phyloP scores from a whole-genome alignment of 176 grass and related monocot genomes.

The Ensete glaucum region DNA sequence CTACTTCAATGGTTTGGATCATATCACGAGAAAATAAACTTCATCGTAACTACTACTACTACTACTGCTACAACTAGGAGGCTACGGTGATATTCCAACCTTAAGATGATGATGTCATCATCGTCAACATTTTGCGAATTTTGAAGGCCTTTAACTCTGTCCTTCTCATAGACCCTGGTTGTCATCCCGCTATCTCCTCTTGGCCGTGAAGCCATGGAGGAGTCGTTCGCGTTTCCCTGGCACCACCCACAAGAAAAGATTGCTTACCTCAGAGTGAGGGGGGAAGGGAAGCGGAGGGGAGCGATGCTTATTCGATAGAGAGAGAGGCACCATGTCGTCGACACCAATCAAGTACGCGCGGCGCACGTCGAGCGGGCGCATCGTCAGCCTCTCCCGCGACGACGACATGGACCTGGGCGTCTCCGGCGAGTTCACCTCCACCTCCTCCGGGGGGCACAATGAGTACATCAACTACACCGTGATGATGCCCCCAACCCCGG shows the following conservation, averaged over 20 bases:
- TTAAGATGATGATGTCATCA: too few species aligned
- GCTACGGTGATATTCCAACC: too few species aligned
- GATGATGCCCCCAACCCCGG: slow-evolving; percentile 81
- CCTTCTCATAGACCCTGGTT: background rate
- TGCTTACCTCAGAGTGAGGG: too few species aligned
- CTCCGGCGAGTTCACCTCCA: slow-evolving; percentile 13
- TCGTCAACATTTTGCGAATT: too few species aligned
- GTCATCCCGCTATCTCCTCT: background rate
- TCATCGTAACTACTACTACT: too few species aligned
- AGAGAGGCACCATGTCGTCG: slow-evolving; percentile 13
- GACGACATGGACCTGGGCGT: slow-evolving; percentile 27
- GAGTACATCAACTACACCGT: slow-evolving; percentile 74
- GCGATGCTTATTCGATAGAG: background rate
- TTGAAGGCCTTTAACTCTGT: too few species aligned
- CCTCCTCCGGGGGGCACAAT: slow-evolving; percentile 33
- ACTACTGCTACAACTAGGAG: too few species aligned
- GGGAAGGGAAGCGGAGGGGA: too few species aligned
- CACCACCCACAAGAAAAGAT: too few species aligned
- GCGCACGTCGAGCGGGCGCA: slow-evolving; percentile 36
- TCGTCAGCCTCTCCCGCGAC: slow-evolving; percentile 36
- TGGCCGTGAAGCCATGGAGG: background rate
- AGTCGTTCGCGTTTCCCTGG: background rate
- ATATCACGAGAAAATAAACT: too few species aligned
- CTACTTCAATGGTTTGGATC: too few species aligned
- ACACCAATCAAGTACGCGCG: slow-evolving; percentile 31